Conservation (phyloP, 2,329 filamentous ascomycete genomes). For the Alternaria viburni region DNA sequence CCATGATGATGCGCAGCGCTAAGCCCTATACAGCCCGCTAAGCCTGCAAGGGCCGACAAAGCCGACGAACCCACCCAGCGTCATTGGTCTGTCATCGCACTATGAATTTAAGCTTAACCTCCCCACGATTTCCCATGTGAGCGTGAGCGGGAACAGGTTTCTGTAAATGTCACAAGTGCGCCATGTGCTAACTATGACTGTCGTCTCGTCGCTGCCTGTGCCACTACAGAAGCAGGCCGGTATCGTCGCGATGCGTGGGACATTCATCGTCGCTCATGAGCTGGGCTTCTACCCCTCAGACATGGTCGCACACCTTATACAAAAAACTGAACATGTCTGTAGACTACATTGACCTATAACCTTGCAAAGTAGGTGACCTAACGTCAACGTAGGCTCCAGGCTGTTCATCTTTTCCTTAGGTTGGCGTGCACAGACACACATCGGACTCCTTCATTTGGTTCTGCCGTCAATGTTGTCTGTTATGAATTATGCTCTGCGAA, state of each 20-base stretch:
- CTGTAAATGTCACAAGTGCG: background rate
- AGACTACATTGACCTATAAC: too few species aligned
- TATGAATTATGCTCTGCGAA: too few species aligned
- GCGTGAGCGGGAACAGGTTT: slow-evolving; percentile 1
- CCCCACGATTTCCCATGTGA: slow-evolving; percentile 5
- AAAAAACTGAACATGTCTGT: too few species aligned
- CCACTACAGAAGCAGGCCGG: background rate
- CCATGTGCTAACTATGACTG: background rate
- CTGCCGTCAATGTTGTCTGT: too few species aligned
- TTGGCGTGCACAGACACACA: too few species aligned
- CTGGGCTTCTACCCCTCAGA: too few species aligned
- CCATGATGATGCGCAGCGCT: slow-evolving; percentile 18
- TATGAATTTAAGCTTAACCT: slow-evolving; percentile 7
- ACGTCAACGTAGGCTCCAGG: too few species aligned
- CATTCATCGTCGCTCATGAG: background rate
- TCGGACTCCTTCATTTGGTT: too few species aligned
- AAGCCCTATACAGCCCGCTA: background rate
- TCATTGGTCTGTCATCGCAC: slow-evolving; percentile 11
- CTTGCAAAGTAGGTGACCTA: too few species aligned
- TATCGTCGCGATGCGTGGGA: background rate
- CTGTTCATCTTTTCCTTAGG: too few species aligned
- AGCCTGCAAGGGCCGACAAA: background rate
- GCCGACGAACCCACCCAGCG: background rate
- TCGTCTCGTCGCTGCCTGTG: too few species aligned
- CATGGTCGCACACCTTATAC: too few species aligned